Base-by-base conservation (phyloP, 768 basidiomycete genomes). In the Termitomyces sp. region DNA sequence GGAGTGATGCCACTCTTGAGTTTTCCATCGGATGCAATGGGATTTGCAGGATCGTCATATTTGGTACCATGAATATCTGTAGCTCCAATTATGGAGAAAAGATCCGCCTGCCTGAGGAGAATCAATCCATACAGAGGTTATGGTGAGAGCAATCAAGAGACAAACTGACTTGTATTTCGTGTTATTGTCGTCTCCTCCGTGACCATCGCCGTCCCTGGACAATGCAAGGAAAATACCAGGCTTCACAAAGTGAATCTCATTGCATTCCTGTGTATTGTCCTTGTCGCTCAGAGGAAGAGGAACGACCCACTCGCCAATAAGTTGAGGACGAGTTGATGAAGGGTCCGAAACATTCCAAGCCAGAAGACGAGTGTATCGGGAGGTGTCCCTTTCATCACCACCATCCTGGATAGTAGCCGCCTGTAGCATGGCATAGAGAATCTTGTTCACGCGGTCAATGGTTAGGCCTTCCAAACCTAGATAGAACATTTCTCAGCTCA, bases 391-490 rank as follows among this genome's bases (percentile, higher is more conserved):
- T 53, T 74, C 67, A 38, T 62, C 59, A 0, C 81, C 81, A n/a
- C 84, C 82, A 59, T 86, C 85, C 59, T 87, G 85, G 3, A 83
- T 76, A 1, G 80, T 74, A 0, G 83, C 85, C 5, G 78, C 75
- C 60, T 88, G 86, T 1, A 87, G 73, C 61, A 87, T 75, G 0
- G 77, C 83, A 62, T 83, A 87, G 2, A 87, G 72, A 2, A 72
- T 78, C 4, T 69, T 66, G 1, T 79, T 80, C 6, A 70, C 61
- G 0, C 76, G 60, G 55, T 80, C 79, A 3, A 78, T 53, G 0
- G 85, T 84, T 12, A 87, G 69, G 22, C 82, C 79, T 62, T 87
- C 83, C 38, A 87, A 81, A 2, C 83, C 83, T 81, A 46, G n/a
- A 26, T 30, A 40, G n/a, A 35, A 54, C 1, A 11, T 50, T 42